A percentile compares a stretch with the other conserved stretches of the same genome.
Conservation (phyloP, 2,329 filamentous ascomycete species). For the Emericellopsis atlantica region DNA sequence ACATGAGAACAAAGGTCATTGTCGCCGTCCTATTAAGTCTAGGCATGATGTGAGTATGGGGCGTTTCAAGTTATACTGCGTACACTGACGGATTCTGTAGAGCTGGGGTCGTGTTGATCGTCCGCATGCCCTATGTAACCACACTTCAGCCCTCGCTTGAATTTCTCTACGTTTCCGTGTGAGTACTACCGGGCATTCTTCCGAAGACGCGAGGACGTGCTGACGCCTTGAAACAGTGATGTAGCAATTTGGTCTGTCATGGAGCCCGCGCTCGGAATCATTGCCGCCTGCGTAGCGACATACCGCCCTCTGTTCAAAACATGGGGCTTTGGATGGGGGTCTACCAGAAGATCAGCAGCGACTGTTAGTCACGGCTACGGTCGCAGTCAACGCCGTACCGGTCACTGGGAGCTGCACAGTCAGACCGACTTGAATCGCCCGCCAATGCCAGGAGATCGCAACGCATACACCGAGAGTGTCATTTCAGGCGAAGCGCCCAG, state of each 20-base stretch:
- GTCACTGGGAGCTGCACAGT: background rate
- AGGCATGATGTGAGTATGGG: constrained; percentile 29
- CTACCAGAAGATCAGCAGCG: background rate
- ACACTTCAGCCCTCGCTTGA: constrained; percentile 11
- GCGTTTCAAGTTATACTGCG: background rate
- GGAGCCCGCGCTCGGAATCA: constrained; percentile 19
- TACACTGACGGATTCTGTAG: constrained; percentile 9
- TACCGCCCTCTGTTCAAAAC: constrained; percentile 17
- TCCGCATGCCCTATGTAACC: constrained; percentile 21
- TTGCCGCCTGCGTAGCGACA: constrained; percentile 17
- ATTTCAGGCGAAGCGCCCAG: background rate
- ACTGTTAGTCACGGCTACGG: background rate
- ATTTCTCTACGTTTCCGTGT: constrained; percentile 19
- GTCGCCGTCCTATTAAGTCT: constrained; percentile 34
- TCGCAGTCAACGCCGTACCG: background rate
- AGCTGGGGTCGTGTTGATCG: constrained; percentile 22
- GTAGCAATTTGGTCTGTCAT: constrained; percentile 17
- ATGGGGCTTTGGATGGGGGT: constrained; percentile 9
- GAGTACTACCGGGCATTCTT: constrained; percentile 3
- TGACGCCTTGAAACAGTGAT: constrained; percentile 9
- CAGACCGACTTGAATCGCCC: background rate
- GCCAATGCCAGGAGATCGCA: background rate
- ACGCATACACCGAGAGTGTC: background rate
- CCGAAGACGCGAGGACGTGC: background rate
- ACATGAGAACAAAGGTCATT: constrained; percentile 28